A percentile compares a stretch with the other conserved stretches of the same genome.
Evolutionary conservation across 371 early-diverging fungal species (phyloP).

Genomic region (Amoeboaphelidium protococcarum): DNA sequence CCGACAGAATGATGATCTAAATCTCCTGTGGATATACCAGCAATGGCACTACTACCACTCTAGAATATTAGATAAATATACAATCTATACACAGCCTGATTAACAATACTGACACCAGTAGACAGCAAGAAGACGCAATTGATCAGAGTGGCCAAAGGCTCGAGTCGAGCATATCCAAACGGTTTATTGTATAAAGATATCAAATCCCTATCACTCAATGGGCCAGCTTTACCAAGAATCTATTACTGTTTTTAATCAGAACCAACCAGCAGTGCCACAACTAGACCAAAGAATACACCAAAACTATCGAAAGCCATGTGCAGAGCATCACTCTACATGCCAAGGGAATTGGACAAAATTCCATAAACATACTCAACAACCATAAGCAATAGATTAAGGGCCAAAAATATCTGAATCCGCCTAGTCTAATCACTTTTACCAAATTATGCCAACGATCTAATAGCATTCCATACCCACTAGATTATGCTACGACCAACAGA

Average conservation of each 20-base stretch:
- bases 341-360: constrained; percentile 68
- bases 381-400: constrained; percentile 81
- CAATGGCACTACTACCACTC: too few relatives aligned
- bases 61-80: too few relatives aligned
- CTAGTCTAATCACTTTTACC: too few relatives aligned
- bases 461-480: too few relatives aligned
- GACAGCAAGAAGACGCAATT: constrained; percentile 69
- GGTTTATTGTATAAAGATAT: too few relatives aligned
- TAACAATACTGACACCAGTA: constrained; percentile 58
- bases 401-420: too few relatives aligned
- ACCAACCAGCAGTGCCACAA: constrained; percentile 65
- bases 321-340: constrained; percentile 67
- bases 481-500: too few relatives aligned
- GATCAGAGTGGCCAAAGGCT: constrained; percentile 66
- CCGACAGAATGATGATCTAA: too few relatives aligned
- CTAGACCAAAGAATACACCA: constrained; percentile 56
- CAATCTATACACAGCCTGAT: constrained; percentile 65
- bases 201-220: too few relatives aligned
- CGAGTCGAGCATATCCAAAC: constrained; percentile 65
- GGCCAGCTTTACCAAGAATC: constrained; percentile 57
- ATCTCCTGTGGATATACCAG: too few relatives aligned
- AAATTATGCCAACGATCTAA: too few relatives aligned
- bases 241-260: constrained; percentile 52
- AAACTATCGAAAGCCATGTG: constrained; percentile 94
- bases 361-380: constrained; percentile 71